Percentiles rank a stretch among this genome's conserved stretches.
These are phyloP conservation scores for Blepharisma undulans DNA, from an alignment of 169 alveolate genomes.

Conservation along the genomic window DNA sequence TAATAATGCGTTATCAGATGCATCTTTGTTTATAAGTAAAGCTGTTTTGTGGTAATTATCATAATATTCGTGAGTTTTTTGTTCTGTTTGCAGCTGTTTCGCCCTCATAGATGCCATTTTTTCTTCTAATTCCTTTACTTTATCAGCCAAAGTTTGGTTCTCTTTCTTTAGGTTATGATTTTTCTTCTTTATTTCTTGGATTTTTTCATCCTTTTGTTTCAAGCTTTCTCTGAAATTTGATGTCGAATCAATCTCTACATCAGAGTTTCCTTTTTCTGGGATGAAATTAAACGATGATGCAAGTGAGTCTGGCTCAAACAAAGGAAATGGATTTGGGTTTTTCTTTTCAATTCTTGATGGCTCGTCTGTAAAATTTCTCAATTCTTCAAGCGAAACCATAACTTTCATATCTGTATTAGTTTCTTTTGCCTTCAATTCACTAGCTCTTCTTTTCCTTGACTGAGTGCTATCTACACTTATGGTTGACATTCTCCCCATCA, in stretches of 20 bases:
- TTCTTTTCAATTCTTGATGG: neutral
- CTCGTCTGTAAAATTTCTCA: neutral
- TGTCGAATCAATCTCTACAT: neutral
- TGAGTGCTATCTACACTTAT: neutral
- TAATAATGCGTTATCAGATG: neutral
- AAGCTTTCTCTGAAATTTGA: neutral
- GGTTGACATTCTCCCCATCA: neutral
- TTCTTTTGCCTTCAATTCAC: neutral
- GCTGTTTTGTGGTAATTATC: neutral
- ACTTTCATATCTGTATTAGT: neutral
- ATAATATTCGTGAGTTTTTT: neutral
- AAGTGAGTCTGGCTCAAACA: slow-evolving; percentile 2
- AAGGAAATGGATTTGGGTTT: neutral
- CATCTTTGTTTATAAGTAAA: slow-evolving; percentile 15
- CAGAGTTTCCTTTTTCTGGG: slow-evolving; percentile 3
- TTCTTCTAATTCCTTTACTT: neutral
- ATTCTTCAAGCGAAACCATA: neutral
- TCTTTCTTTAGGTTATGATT: neutral
- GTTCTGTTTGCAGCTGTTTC: neutral
- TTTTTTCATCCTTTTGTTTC: neutral
- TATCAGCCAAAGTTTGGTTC: neutral
- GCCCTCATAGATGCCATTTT: neutral
- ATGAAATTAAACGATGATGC: neutral
- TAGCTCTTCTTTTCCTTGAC: neutral
- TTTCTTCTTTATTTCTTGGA: neutral